Conservation (phyloP, 2,329 filamentous ascomycete species). For the Lecanicillium sp. region DNA sequence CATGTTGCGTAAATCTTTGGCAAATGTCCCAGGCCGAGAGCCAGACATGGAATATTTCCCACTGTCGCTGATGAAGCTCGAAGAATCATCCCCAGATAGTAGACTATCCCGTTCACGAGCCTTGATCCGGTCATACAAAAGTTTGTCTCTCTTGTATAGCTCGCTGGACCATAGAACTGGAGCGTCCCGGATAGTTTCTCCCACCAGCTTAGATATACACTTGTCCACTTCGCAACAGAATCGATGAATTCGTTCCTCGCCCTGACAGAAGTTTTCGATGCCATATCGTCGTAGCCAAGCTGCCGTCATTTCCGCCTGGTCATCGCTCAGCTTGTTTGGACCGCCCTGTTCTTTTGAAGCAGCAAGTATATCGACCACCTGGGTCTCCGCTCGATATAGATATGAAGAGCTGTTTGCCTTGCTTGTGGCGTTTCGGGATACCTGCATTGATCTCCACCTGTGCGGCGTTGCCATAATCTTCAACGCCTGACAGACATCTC, state of each 20-base stretch:
- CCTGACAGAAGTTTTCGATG: slow-evolving; percentile 88
- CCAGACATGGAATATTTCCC: slow-evolving; percentile 36
- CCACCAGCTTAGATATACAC: slow-evolving; percentile 77
- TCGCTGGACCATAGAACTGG: slow-evolving; percentile 91
- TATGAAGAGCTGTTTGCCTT: slow-evolving; percentile 49
- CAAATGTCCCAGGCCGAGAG: slow-evolving; percentile 41
- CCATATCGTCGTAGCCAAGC: slow-evolving; percentile 75
- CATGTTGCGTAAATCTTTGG: slow-evolving; percentile 48
- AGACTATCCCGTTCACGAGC: slow-evolving; percentile 37
- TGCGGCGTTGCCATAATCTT: slow-evolving; percentile 78
- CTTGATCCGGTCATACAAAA: slow-evolving; percentile 42
- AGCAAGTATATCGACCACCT: slow-evolving; percentile 80
- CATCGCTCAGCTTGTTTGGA: slow-evolving; percentile 91
- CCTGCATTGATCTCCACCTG: slow-evolving; percentile 42
- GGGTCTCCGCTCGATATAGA: slow-evolving; percentile 71
- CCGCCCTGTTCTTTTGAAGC: slow-evolving; percentile 78
- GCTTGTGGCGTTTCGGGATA: slow-evolving; percentile 37
- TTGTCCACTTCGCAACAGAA: slow-evolving; percentile 86
- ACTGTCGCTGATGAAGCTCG: slow-evolving; percentile 47
- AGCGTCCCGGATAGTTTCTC: slow-evolving; percentile 73
- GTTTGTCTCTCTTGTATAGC: slow-evolving; percentile 71
- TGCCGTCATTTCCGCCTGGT: slow-evolving; percentile 78
- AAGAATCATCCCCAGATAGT: slow-evolving; percentile 39
- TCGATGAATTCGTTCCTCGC: slow-evolving; percentile 89
- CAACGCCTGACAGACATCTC: slow-evolving; percentile 76